Evolutionary conservation across 2,329 filamentous ascomycete species (phyloP).

Genomic region (Rhinocladiella mackenziei): DNA sequence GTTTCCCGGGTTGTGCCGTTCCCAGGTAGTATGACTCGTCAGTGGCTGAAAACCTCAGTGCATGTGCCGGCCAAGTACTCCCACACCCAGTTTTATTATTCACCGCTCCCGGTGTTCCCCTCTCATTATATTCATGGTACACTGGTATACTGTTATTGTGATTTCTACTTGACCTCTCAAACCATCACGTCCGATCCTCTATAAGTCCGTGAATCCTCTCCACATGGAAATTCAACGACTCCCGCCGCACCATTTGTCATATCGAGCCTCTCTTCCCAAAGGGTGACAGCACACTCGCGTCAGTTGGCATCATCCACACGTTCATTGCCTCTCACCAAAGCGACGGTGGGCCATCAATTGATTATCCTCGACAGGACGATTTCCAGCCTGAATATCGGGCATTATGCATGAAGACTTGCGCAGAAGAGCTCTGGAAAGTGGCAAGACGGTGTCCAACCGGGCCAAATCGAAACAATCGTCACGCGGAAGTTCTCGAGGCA

Average conservation of each 20-base stretch:
- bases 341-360: too few relatives aligned
- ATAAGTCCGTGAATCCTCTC: constrained; percentile 4
- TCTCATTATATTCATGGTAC: neutral
- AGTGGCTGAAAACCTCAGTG: too few relatives aligned
- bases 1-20: too few relatives aligned
- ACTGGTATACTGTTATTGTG: constrained; percentile 1
- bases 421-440: constrained; percentile 59
- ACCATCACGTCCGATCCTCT: neutral
- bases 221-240: constrained; percentile 27
- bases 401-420: constrained; percentile 47
- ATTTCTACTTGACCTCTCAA: constrained; percentile 6
- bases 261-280: constrained; percentile 24
- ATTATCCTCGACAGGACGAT: too few relatives aligned
- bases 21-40: too few relatives aligned
- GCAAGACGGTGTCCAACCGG: constrained; percentile 61
- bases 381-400: constrained; percentile 7
- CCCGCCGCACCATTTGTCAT: constrained; percentile 15
- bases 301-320: too few relatives aligned
- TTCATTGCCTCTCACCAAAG: neutral
- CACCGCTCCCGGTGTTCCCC: neutral
- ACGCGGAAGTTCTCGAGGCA: constrained; percentile 49
- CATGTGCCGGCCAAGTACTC: too few relatives aligned
- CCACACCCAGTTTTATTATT: too few relatives aligned
- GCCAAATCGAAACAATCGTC: constrained; percentile 53
- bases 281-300: constrained; percentile 24